A percentile compares a stretch with the other conserved stretches of the same genome.
phyloP scores from a whole-genome alignment of 2,329 filamentous ascomycete genomes.

The Claviceps purpurea region DNA sequence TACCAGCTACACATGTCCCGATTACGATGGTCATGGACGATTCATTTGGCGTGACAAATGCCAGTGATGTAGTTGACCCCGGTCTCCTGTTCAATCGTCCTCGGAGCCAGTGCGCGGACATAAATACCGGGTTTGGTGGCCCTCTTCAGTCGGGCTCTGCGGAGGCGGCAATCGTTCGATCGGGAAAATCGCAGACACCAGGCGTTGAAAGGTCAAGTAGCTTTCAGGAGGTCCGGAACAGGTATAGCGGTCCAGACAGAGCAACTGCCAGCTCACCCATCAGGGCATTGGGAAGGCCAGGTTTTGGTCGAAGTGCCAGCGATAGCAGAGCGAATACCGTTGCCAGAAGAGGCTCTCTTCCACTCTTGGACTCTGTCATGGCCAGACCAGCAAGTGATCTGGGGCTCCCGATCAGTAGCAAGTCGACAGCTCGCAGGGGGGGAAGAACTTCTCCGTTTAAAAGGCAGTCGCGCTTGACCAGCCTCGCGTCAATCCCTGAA shows the following conservation, averaged over 20 bases:
- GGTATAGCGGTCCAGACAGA: constrained; percentile 28
- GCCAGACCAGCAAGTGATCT: constrained; percentile 17
- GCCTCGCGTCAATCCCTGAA: constrained; percentile 46
- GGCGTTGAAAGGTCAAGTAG: constrained; percentile 30
- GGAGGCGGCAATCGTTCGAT: constrained; percentile 14
- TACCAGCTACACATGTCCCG: constrained; percentile 27
- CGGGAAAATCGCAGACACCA: constrained; percentile 15
- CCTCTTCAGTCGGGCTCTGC: constrained; percentile 17
- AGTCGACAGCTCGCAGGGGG: constrained; percentile 25
- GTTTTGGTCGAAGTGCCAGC: constrained; percentile 40
- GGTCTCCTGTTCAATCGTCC: constrained; percentile 44
- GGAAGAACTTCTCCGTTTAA: constrained; percentile 42
- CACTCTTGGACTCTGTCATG: constrained; percentile 33
- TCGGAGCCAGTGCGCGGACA: constrained; percentile 25
- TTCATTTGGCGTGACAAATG: constrained; percentile 34
- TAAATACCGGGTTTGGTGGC: constrained; percentile 25
- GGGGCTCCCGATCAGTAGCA: constrained; percentile 18
- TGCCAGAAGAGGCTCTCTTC: constrained; percentile 26
- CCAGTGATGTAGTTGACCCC: constrained; percentile 41
- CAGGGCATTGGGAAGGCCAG: constrained; percentile 34
- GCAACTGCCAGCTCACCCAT: constrained; percentile 34
- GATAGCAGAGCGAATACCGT: constrained; percentile 37
- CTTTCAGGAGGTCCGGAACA: constrained; percentile 27
- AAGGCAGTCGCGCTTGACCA: constrained; percentile 33
- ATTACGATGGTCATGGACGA: constrained; percentile 26